phyloP scores from a whole-genome alignment of 768 basidiomycete genomes.

The Boletellus ananiceps region DNA sequence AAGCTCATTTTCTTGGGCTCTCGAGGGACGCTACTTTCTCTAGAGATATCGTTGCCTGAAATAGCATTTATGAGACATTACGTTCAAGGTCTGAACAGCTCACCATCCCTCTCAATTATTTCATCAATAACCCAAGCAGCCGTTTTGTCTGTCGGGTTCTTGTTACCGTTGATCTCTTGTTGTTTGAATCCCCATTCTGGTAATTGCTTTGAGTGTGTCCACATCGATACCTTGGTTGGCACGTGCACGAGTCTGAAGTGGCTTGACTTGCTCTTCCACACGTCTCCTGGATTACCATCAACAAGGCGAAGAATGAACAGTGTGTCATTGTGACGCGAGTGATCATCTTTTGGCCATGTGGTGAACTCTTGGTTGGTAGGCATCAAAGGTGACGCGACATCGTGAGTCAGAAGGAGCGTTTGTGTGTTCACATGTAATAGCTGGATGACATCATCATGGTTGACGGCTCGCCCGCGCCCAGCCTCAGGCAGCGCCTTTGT shows the following conservation, averaged over 20 bases:
- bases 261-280: slow-evolving; percentile 91
- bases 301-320: slow-evolving; percentile 74
- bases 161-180: slow-evolving; percentile 97
- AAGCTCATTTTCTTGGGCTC: slow-evolving; percentile 82
- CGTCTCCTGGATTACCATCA: slow-evolving; percentile 71
- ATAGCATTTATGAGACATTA: slow-evolving; percentile 31
- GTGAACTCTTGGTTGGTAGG: slow-evolving; percentile 99
- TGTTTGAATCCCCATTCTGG: slow-evolving; percentile 98
- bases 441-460: slow-evolving; percentile 84
- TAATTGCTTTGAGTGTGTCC: slow-evolving; percentile 81
- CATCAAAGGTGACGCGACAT: slow-evolving; percentile 95
- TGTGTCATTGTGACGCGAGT: slow-evolving; percentile 79
- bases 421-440: slow-evolving; percentile 85
- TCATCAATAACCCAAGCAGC: slow-evolving; percentile 89
- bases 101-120: slow-evolving; percentile 70
- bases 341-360: slow-evolving; percentile 79
- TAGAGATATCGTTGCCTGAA: slow-evolving; percentile 51
- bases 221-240: slow-evolving; percentile 87
- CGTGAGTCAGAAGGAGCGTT: slow-evolving; percentile 84
- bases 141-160: slow-evolving; percentile 75
- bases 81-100: slow-evolving; percentile 24
- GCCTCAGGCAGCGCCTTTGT: slow-evolving; percentile 93
- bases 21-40: slow-evolving; percentile 47
- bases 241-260: slow-evolving; percentile 90
- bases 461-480: slow-evolving; percentile 88